Evolutionary conservation across 768 basidiomycete genomes (phyloP), one percentile per base, ranked within the genome.

Genomic region (Lanmaoa rubissima): DNA sequence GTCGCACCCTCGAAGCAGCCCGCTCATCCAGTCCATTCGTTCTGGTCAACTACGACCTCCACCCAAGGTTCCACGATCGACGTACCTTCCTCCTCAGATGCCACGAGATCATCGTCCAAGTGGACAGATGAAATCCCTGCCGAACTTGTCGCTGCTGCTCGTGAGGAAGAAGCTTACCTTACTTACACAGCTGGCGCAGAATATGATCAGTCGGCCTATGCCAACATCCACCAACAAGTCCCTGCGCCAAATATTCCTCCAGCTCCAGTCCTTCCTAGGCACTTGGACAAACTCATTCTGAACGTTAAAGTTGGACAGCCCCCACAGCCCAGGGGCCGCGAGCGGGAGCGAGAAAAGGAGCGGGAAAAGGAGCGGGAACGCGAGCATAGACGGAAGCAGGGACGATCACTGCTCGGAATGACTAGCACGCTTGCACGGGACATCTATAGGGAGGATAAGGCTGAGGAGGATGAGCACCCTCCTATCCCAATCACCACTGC

Each of bases 261-360:
- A 21, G 94, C 97, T 2, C 94, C 97, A 1, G 77, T 81, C 2
- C 79, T 98, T 43, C 97, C 97, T 0, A 77, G 94, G 1, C 93
- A 98, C 66, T 77, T 99, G 41, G 95, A 98, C 67, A 94, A 94
- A 65, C 86, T 97, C 48, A 97, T 98, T 55, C 74, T 99, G 58
- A 98, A 98, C 55, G 69, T 71, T 11, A 73, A 63, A 63, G 71
- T 47, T 34, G 73, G 61, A 38, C 71, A 62, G 55, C 68, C 65
- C 66, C 79, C 62, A 61, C 73, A 58, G 24, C 62, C 56, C 59
- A 52, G 69, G 63, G 58, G 73, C 44, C 62, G 74, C 38, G 62
- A 75, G 64, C 55, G 76, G 66, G 57, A 74, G 66, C 56, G 74
- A 65, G 69, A 70, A 56, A 59, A 74, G 65, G 68, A 70, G 51